These are phyloP conservation scores for Tanacetum coccineum DNA, from an alignment of 129 eudicot genomes.

Conservation along the genomic window DNA sequence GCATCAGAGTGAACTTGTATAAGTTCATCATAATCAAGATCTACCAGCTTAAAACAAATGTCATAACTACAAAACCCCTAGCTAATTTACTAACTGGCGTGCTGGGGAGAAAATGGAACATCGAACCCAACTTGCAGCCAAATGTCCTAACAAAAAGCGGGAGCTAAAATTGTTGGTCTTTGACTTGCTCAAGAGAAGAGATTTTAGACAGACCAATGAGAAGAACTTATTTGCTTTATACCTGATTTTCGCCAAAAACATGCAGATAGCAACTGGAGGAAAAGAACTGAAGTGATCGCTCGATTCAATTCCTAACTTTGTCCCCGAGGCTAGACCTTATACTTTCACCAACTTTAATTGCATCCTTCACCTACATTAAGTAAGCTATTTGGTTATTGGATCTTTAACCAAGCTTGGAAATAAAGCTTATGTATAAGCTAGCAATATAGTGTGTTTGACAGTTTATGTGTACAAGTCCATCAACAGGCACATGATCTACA, in stretches of 20 bases:
- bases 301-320: constrained; percentile 27
- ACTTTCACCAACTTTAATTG: constrained; percentile 27
- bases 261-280: background rate
- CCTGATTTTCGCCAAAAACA: no score
- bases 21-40: background rate
- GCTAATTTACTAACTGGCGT: background rate
- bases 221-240: constrained; percentile 15
- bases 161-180: constrained; percentile 13
- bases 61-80: background rate
- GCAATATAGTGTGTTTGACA: background rate
- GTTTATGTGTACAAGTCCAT: background rate
- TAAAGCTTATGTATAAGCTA: background rate
- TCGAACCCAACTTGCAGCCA: background rate
- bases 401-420: background rate
- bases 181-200: constrained; percentile 7
- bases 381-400: constrained; percentile 6
- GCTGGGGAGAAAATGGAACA: background rate
- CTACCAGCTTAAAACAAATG: no score
- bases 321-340: constrained; percentile 34
- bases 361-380: constrained; percentile 29
- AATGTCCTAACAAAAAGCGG: no score
- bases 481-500: background rate
- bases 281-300: constrained; percentile 15
- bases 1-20: background rate
- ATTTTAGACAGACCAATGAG: constrained; percentile 9